Base-by-base conservation (phyloP, 2,329 filamentous ascomycete genomes). In the Fusarium penzigii region DNA sequence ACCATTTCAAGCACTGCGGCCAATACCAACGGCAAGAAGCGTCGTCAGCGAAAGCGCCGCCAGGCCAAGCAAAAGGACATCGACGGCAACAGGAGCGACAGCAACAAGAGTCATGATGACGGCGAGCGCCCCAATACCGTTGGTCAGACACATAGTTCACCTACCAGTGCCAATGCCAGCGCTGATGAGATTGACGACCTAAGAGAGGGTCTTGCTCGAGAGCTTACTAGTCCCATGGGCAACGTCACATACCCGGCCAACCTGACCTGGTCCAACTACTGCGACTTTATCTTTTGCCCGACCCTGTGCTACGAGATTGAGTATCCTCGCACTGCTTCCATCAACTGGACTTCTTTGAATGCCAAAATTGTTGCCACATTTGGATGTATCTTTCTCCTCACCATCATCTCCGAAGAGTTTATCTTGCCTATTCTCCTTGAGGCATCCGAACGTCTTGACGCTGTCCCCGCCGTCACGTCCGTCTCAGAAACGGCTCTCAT, bases 221-320 rank as follows among this genome's bases (percentile, higher is more conserved):
- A 99, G 73, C 81, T 99, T 53, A 96, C 89, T 2, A 96, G 92
- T 32, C 91, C 93, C 25, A 84, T 96, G 58, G 94, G 94, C 53
- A 88, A 88, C 64, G 85, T 94, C 57, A 93, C 92, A 0, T 99
- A 96, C 69, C 94, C 94, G 1, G 80, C 85, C 57, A 99, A 97
- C 70, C 81, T 99, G 43, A 94, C 89, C 1, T 79, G 88, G 70
- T 64, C 75, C 61, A 97, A 97, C 74, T 97, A 90, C 68, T 61
- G 84, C 51, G 94, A 97, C 75, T 97, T 88, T 70, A 77, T 97
- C 11, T 84, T 94, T 67, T 97, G 92, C 66, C 94, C 94, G 14
- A 99, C 94, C 0, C 82, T 99, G 17, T 99, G 94, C 78, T 99
- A 99, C 73, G 94, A 99, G 73, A 81, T 97, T 45, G 93, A 97